Evolutionary conservation across 108 stramenopile species (phyloP).

Genomic region (Epithemia pelagica): DNA sequence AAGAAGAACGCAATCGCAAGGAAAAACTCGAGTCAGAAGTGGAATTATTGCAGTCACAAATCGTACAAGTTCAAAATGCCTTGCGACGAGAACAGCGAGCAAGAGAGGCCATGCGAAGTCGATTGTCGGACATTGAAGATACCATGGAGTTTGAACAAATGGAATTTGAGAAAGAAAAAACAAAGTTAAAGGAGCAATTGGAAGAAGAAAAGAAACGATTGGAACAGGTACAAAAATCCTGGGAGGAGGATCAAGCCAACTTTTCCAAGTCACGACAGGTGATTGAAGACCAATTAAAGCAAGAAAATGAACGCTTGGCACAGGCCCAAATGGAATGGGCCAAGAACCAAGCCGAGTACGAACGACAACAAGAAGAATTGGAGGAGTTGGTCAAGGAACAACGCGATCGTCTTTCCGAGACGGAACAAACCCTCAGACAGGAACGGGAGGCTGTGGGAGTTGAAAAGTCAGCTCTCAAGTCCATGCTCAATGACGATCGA

Average conservation of each 20-base stretch:
- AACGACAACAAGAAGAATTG: conserved; percentile 2
- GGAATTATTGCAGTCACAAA: conserved; percentile 8
- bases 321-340: conserved; percentile 2
- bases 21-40: conserved; percentile 28
- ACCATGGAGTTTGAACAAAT: conserved; percentile 51
- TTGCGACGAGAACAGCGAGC: conserved; percentile 17
- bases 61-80: conserved; percentile 14
- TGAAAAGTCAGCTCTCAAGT: conserved; percentile 7
- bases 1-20: conserved; percentile 13
- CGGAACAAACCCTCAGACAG: neutral
- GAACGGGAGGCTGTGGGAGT: neutral
- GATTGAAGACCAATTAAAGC: conserved; percentile 9
- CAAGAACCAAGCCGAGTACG: conserved; percentile 1
- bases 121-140: conserved; percentile 33
- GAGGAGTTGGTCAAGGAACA: conserved; percentile 3
- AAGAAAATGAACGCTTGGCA: conserved; percentile 1
- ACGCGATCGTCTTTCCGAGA: neutral
- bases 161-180: conserved; percentile 38
- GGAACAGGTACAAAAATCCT: neutral
- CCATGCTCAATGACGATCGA: conserved; percentile 11
- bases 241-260: conserved; percentile 3
- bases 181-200: conserved; percentile 16
- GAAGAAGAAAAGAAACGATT: conserved; percentile 23
- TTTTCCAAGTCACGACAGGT: conserved; percentile 7
- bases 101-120: conserved; percentile 22